These are phyloP conservation scores for Eucalyptus viminalis DNA, from an alignment of 345 rosid species.

Conservation along the genomic window DNA sequence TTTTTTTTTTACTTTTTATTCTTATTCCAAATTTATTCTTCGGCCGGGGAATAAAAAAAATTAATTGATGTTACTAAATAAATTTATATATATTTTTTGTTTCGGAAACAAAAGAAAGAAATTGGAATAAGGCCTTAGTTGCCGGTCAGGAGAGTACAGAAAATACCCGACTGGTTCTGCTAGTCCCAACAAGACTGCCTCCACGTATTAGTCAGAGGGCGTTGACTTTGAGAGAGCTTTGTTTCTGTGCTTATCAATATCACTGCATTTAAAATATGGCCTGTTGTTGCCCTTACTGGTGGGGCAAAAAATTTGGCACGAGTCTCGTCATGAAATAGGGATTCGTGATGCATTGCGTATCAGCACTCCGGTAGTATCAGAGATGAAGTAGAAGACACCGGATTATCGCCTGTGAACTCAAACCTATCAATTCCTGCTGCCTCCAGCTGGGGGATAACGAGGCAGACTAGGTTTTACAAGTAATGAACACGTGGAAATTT, in stretches of 20 bases:
- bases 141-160: not conserved
- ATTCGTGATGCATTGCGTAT: not conserved
- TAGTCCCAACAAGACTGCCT: not conserved
- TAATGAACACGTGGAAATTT: not conserved
- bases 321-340: no score
- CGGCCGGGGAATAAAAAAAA: fast-evolving
- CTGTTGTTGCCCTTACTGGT: not conserved
- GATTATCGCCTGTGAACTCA: not conserved
- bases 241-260: not conserved
- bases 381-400: not conserved
- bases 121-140: no score
- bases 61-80: no score
- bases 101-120: no score
- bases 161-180: not conserved
- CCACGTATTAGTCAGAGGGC: not conserved
- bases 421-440: not conserved
- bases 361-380: not conserved
- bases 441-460: not conserved
- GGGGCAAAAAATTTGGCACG: not conserved
- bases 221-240: not conserved
- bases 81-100: no score
- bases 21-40: fast-evolving
- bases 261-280: not conserved
- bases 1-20: no score
- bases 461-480: not conserved